phyloP scores from a whole-genome alignment of 768 basidiomycete genomes.

The Tricholoma bakamatsutake region DNA sequence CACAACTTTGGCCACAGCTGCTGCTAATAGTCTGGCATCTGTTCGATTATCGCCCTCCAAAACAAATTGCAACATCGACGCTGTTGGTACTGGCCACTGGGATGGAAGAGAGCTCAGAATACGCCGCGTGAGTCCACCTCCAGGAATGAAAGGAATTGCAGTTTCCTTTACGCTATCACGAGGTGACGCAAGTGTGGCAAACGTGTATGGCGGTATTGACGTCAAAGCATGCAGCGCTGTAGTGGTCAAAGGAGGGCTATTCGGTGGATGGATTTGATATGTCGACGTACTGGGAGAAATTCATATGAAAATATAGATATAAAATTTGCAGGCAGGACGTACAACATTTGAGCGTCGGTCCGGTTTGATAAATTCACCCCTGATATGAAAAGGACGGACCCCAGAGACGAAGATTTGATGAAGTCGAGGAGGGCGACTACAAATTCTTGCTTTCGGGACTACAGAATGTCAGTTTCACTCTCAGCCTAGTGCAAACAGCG shows the following conservation, averaged over 20 bases:
- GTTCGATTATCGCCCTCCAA: slow-evolving; percentile 77
- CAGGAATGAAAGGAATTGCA: slow-evolving; percentile 67
- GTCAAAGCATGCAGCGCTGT: slow-evolving; percentile 39
- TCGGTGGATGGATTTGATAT: slow-evolving; percentile 45
- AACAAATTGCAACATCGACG: slow-evolving; percentile 65
- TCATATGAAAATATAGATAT: neutral
- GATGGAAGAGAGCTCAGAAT: slow-evolving; percentile 53
- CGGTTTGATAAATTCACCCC: slow-evolving; percentile 73
- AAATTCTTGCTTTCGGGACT: slow-evolving; percentile 70
- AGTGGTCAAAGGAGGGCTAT: slow-evolving; percentile 36
- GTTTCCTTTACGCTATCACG: slow-evolving; percentile 15
- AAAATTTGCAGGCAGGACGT: slow-evolving; percentile 17
- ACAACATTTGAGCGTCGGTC: slow-evolving; percentile 77
- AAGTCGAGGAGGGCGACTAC: slow-evolving; percentile 52
- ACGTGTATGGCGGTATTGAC: slow-evolving; percentile 46
- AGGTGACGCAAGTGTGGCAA: slow-evolving; percentile 35
- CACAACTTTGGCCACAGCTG: slow-evolving; percentile 44
- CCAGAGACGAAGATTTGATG: slow-evolving; percentile 41
- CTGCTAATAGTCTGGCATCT: slow-evolving; percentile 62
- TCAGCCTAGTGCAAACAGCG: slow-evolving; percentile 3
- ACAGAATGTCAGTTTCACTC: neutral
- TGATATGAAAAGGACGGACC: slow-evolving; percentile 57
- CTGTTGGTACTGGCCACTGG: slow-evolving; percentile 47
- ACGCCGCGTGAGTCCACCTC: slow-evolving; percentile 67
- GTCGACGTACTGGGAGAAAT: slow-evolving; percentile 50